Evolutionary conservation across 352 stramenopile genomes (phyloP), one percentile per base, ranked within the genome.

Genomic region (Globisporangium megalacanthum): DNA sequence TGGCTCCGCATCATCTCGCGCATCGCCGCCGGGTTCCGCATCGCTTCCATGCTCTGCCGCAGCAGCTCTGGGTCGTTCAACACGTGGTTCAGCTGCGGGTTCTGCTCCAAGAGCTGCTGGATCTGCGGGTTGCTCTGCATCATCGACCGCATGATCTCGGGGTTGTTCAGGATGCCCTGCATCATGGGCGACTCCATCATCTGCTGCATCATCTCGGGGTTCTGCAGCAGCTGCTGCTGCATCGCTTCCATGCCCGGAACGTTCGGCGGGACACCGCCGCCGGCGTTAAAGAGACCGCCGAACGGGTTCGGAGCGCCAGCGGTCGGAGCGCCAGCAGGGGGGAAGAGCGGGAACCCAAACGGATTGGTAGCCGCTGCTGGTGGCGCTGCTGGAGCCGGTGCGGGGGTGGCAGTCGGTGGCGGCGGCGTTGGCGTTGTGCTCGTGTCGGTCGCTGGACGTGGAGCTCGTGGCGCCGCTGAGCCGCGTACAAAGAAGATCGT

Each of bases 121-220:
- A 99, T 96, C 63, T 97, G 88, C 8, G 97, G 96, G 71, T 99
- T 99, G 54, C 79, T 92, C 73, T 98, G 83, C 85, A 98, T 97
- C 62, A 98, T 96, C 60, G 64, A 87, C 15, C 85, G 82, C 79
- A 99, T 97, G 42, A 98, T 89, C 52, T 98, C 92, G 3, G 97
- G 96, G 70, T 98, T 98, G 72, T 86, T 97, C 61, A 99, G 75
- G 31, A 99, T 70, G 48, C 64, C 80, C 76, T 98, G 93, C 65
- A 98, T 85, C 58, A 97, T 82, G 29, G 88, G 91, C 52, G 73
- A 95, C 42, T 96, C 75, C 83, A 96, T 90, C 70, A 97, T 92
- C 60, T 94, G 74, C 19, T 68, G 73, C 69, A 96, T 77, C 73
- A 95, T 92, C 42, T 96, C 87, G 4, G 83, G 87, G 58, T 97